Conservation (phyloP, 75 land plant genomes). For the Pinus albicaulis region DNA sequence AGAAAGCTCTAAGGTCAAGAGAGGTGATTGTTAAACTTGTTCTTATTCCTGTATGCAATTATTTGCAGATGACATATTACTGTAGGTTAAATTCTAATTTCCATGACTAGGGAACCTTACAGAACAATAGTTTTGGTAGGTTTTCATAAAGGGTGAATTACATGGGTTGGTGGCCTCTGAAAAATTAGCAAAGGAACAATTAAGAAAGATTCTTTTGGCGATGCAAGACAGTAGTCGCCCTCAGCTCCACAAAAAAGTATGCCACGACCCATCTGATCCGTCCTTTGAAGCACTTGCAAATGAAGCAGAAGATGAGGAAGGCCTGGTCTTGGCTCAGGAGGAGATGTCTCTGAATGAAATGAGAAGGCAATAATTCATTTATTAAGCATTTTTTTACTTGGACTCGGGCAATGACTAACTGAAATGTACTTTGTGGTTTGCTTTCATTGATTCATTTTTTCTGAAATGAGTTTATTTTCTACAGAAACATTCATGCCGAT, state of each 20-base stretch:
- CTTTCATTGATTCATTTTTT: background rate
- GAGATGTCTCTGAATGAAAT: constrained; percentile 10
- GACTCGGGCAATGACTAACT: background rate
- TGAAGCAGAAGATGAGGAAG: constrained; percentile 19
- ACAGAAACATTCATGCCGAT: constrained; percentile 13
- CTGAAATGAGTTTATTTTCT: background rate
- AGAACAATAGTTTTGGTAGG: constrained; percentile 6
- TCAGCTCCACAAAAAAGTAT: constrained; percentile 1
- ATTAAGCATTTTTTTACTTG: background rate
- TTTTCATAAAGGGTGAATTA: constrained; percentile 1
- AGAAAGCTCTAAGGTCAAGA: constrained; percentile 3
- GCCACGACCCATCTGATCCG: constrained; percentile 3
- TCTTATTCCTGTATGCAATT: background rate
- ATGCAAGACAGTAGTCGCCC: constrained; percentile 6
- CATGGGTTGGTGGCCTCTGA: background rate
- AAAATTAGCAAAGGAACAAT: constrained; percentile 5
- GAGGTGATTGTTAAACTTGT: constrained; percentile 7
- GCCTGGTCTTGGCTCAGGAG: constrained; percentile 16
- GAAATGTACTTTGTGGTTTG: background rate
- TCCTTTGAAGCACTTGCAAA: background rate
- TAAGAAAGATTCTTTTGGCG: constrained; percentile 2
- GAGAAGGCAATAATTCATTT: constrained; percentile 6
- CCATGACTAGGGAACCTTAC: background rate
- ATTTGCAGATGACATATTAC: background rate
- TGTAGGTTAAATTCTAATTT: background rate